phyloP scores from a whole-genome alignment of 306 rosid genomes.

The Cucumis melo region DNA sequence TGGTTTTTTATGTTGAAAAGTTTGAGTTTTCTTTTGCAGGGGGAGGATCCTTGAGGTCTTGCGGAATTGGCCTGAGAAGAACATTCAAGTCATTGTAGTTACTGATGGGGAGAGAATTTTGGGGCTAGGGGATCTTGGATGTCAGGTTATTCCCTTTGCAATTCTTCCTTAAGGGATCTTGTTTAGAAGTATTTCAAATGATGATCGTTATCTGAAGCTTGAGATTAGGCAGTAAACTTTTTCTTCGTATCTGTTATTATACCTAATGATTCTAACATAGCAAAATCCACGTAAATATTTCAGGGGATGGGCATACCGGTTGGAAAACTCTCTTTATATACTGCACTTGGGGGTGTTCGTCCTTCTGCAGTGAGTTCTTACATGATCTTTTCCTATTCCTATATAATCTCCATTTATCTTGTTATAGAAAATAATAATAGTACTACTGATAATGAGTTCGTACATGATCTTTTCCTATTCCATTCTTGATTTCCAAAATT shows the following conservation, averaged over 20 bases:
- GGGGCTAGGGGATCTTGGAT: conserved; percentile 96
- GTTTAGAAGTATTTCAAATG: background rate
- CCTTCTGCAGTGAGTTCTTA: conserved; percentile 74
- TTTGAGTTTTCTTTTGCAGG: conserved; percentile 24
- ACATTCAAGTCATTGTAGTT: conserved; percentile 94
- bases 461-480: too few species aligned
- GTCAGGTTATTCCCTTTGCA: conserved; percentile 42
- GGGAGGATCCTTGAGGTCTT: conserved; percentile 87
- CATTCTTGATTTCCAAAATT: background rate
- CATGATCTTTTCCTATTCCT: background rate
- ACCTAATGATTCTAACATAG: background rate
- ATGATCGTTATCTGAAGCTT: background rate
- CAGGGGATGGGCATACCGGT: conserved; percentile 99
- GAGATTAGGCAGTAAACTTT: background rate
- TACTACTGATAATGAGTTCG: too few species aligned
- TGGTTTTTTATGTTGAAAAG: conserved; percentile 8
- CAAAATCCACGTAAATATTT: conserved; percentile 8
- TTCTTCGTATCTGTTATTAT: background rate
- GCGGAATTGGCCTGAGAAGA: conserved; percentile 93
- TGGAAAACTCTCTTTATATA: conserved; percentile 81
- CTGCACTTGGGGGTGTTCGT: conserved; percentile 94
- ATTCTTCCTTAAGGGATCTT: background rate
- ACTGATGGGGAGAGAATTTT: conserved; percentile 93
- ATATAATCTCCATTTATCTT: background rate
- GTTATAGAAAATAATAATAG: too few species aligned